A percentile compares a stretch with the other conserved stretches of the same genome.
phyloP scores from a whole-genome alignment of 129 eudicot genomes.

The Flaveria sonorensis region DNA sequence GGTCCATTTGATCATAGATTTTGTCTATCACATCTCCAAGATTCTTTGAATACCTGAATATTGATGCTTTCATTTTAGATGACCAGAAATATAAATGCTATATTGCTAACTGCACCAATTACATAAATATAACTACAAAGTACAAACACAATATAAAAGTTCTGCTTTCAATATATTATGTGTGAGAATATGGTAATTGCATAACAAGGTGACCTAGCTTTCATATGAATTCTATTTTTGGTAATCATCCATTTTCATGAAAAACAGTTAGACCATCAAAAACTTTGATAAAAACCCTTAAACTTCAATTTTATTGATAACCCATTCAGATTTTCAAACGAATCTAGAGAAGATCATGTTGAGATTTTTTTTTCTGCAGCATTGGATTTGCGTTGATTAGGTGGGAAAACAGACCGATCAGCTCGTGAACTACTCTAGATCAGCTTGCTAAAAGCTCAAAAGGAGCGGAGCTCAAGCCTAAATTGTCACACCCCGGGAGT shows the following conservation, averaged over 20 bases:
- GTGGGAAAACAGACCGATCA: background rate
- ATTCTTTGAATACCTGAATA: constrained; percentile 62
- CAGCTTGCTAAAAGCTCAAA: background rate
- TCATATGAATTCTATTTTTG: too few relatives aligned
- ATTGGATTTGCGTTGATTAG: background rate
- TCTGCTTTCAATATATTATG: background rate
- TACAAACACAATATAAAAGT: background rate
- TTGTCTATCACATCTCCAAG: constrained; percentile 65
- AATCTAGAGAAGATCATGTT: background rate
- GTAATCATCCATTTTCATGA: background rate
- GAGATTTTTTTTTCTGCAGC: background rate
- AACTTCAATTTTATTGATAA: background rate
- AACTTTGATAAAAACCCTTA: background rate
- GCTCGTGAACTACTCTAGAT: background rate
- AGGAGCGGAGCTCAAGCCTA: background rate
- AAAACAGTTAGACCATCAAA: background rate
- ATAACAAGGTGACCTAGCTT: background rate
- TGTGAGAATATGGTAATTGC: background rate
- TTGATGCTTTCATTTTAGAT: background rate
- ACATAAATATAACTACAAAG: background rate
- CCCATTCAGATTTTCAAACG: background rate
- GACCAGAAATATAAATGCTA: background rate
- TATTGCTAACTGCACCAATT: background rate
- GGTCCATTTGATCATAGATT: constrained; percentile 78
- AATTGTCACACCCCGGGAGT: too few relatives aligned